Evolutionary conservation across 768 basidiomycete species (phyloP).

Genomic region (Phlebiopsis gigantea): DNA sequence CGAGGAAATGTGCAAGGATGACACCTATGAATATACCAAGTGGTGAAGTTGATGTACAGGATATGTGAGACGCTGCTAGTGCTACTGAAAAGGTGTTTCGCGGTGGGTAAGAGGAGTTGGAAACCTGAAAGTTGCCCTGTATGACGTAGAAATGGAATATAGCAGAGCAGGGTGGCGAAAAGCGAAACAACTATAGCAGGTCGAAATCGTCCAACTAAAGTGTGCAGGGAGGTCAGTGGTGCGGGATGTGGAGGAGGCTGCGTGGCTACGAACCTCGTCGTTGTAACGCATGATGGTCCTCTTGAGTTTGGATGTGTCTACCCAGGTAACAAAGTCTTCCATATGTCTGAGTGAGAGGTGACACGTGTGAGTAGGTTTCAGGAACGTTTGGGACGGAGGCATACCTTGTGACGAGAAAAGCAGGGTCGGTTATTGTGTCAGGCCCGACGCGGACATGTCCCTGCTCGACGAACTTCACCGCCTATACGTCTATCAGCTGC

Average conservation of each 20-base stretch:
- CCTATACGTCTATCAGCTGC: constrained; percentile 46
- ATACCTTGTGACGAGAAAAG: constrained; percentile 87
- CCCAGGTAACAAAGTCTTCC: constrained; percentile 99
- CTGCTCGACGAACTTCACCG: constrained; percentile 96
- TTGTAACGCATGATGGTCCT: constrained; percentile 94
- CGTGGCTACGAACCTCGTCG: constrained; percentile 62
- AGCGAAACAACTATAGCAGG: constrained; percentile 43
- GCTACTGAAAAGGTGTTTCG: background rate
- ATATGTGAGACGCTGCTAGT: too few species aligned
- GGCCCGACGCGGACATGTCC: constrained; percentile 97
- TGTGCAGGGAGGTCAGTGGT: background rate
- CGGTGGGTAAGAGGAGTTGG: background rate
- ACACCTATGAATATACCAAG: too few species aligned
- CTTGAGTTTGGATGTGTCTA: constrained; percentile 95
- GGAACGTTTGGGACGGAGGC: constrained; percentile 10
- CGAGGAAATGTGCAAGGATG: background rate
- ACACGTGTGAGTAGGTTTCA: background rate
- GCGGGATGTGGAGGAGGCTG: background rate
- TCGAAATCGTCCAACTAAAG: constrained; percentile 91
- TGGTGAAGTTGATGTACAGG: background rate
- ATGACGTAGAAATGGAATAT: background rate
- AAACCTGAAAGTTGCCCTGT: constrained; percentile 1
- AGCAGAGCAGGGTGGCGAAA: background rate
- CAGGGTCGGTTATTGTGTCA: constrained; percentile 93
- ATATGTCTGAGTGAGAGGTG: constrained; percentile 56